phyloP scores from a whole-genome alignment of 768 basidiomycete genomes.

The Leccinum sublutescens region DNA sequence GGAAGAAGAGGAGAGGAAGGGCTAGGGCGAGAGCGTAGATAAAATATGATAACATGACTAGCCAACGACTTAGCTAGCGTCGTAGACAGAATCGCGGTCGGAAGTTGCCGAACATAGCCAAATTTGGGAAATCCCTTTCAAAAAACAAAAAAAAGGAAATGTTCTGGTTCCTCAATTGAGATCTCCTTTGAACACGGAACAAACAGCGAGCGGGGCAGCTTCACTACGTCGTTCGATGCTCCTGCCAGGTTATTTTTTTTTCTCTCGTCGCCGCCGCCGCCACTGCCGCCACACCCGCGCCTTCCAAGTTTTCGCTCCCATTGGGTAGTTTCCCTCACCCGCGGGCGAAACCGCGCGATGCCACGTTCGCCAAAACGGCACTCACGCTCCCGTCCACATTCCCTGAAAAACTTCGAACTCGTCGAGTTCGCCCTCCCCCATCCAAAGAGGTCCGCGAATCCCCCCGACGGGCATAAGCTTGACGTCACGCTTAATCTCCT shows the following conservation, averaged over 20 bases:
- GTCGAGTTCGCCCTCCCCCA: background rate
- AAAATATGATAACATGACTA: conserved; percentile 14
- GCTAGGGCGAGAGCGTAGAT: conserved; percentile 33
- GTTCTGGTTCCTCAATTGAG: background rate
- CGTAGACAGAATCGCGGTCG: conserved; percentile 9
- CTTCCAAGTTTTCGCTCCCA: too few species aligned
- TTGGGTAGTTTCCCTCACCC: background rate
- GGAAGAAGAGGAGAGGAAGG: conserved; percentile 31
- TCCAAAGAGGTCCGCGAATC: background rate
- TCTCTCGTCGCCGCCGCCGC: conserved; percentile 6
- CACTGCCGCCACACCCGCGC: background rate
- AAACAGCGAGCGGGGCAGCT: background rate
- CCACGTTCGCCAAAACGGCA: background rate
- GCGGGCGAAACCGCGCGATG: background rate
- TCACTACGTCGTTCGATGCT: background rate
- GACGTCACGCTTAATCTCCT: conserved; percentile 7
- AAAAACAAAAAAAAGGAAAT: background rate
- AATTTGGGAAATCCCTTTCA: background rate
- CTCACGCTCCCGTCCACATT: background rate
- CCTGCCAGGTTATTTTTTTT: background rate
- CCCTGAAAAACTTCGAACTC: background rate
- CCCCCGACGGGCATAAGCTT: background rate
- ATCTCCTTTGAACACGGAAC: background rate
- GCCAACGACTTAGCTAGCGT: background rate
- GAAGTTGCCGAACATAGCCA: conserved; percentile 12